These are phyloP conservation scores for Castanospermum australe DNA, from an alignment of 306 rosid species.

Conservation along the genomic window DNA sequence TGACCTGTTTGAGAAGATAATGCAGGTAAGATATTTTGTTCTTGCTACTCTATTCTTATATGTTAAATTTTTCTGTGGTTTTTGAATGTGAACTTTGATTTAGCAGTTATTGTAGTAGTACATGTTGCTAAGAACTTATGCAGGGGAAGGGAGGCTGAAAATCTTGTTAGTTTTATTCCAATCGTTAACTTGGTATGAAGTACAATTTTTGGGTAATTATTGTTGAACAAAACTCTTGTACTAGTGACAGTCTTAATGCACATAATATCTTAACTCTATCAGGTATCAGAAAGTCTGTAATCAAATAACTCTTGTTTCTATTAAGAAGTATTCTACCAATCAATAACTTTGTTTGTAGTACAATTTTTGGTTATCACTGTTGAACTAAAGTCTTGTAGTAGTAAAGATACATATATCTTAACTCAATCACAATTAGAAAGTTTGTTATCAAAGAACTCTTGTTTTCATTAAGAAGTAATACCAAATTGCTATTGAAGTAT, in stretches of 20 bases:
- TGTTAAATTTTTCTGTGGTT: neutral
- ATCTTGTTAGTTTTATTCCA: neutral
- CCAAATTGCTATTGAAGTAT: neutral
- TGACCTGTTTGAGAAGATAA: slow-evolving; percentile 97
- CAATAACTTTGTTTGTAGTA: neutral
- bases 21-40: slow-evolving; percentile 54
- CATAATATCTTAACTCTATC: neutral
- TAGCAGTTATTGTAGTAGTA: neutral
- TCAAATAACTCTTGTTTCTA: neutral
- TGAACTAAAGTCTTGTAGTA: neutral
- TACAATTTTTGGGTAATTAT: neutral
- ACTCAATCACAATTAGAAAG: neutral
- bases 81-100: neutral
- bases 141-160: neutral
- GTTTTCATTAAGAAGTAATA: neutral
- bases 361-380: neutral
- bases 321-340: neutral
- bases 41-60: neutral
- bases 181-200: neutral
- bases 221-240: neutral
- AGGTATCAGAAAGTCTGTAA: neutral
- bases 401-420: neutral
- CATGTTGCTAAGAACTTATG: neutral
- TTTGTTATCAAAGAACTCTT: neutral
- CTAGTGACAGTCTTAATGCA: neutral